Base-by-base conservation (phyloP, 352 stramenopile species). In the Pythium myriotylum region DNA sequence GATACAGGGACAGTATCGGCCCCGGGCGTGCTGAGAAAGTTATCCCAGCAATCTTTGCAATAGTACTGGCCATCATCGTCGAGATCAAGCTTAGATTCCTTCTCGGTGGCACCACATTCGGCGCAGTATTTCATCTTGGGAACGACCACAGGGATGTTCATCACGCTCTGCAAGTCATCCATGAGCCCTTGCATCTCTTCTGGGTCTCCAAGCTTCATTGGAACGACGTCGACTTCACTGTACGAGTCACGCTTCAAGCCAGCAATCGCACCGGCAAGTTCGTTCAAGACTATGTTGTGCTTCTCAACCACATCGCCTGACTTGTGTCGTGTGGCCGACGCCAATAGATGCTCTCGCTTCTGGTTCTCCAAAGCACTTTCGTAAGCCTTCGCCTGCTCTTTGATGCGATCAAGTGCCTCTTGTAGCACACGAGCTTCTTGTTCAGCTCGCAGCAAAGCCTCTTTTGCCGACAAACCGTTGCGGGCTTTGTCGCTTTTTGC, bases 1-100 rank as follows among this genome's bases (percentile, higher is more conserved):
- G 23, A n/a, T 7, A 42, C 19, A 3, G 52, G 33, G 22, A 54
- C 49, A 2, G 63, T 46, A n/a, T 48, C 55, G 19, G 68, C 70
- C 2, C 76, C 79, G 58, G 76, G 74, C 19, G 73, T 35, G 42
- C 75, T 87, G 29, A 91, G 72, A 53, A 91, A 95, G 47, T 93
- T 90, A 40, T 92, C 84, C 85, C 84, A 95, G 50, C 86, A 95
- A 61, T 91, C 86, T 55, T 89, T 91, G 73, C 86, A 95, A 65
- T 95, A 95, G 64, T 88, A 91, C 48, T 93, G 76, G 0, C 84
- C 84, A 45, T 95, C 84, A 32, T 89, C 83, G 61, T 95, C 86
- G 46, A 91, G 76, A 41, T 92, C 81, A 12, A 93, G 72, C 70
- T 85, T 84, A 0, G 76, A 86, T 45, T 91, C 79, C 24, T 86